Evolutionary conservation across 345 rosid genomes (phyloP).

Genomic region (Erysimum cheiranthoides): DNA sequence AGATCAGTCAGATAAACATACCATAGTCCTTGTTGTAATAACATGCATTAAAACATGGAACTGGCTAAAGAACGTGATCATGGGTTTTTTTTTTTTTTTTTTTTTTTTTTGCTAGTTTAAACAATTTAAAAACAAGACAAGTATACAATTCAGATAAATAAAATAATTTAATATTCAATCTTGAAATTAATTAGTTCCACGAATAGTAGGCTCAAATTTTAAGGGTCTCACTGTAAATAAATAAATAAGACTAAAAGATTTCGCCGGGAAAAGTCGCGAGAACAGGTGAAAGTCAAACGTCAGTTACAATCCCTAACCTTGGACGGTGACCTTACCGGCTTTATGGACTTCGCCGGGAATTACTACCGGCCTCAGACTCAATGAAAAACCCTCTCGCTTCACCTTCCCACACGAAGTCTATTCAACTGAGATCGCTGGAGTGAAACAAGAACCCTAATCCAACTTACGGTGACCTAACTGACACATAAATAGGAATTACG

Average conservation of each 20-base stretch:
- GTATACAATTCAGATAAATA: neutral
- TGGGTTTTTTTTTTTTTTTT: conserved; percentile 34
- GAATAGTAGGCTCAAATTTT: too few relatives aligned
- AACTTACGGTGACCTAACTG: neutral
- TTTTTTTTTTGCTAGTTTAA: too few relatives aligned
- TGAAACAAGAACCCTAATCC: neutral
- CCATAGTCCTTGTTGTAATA: neutral
- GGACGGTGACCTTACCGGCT: neutral
- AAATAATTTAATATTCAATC: too few relatives aligned
- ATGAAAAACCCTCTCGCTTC: conserved; percentile 1
- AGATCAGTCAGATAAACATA: neutral
- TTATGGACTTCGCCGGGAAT: neutral
- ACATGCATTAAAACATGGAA: conserved; percentile 12
- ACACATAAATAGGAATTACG: neutral
- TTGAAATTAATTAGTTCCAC: too few relatives aligned
- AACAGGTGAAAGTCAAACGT: neutral
- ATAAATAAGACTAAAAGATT: neutral
- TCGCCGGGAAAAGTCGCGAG: neutral
- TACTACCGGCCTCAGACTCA: neutral
- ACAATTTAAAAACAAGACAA: neutral
- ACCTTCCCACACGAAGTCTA: neutral
- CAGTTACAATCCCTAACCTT: neutral
- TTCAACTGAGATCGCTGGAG: neutral
- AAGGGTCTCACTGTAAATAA: conserved; percentile 13
- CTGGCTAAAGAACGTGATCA: conserved; percentile 38